Evolutionary conservation across 2,329 filamentous ascomycete species (phyloP).

Genomic region (Myriosclerotinia duriaeana): DNA sequence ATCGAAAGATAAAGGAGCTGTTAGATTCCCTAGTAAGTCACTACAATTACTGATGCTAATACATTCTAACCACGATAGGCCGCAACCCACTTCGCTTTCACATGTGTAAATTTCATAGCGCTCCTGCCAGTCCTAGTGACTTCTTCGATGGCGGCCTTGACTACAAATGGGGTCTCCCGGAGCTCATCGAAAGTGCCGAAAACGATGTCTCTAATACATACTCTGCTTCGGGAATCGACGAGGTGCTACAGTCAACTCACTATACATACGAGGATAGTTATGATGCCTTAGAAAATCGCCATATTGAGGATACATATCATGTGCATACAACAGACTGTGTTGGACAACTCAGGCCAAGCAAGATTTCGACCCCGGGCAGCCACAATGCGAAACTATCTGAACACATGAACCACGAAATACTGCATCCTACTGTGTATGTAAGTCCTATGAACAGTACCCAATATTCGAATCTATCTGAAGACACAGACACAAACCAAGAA

Average conservation of each 20-base stretch:
- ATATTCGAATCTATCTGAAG: background rate
- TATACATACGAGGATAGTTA: background rate
- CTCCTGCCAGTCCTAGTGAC: constrained; percentile 48
- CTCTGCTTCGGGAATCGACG: background rate
- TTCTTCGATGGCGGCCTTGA: constrained; percentile 49
- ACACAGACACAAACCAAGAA: background rate
- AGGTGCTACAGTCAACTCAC: background rate
- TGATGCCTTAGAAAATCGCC: background rate
- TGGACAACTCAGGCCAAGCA: background rate
- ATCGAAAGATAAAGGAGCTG: background rate
- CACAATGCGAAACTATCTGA: background rate
- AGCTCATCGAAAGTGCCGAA: background rate
- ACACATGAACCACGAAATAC: background rate
- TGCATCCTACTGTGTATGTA: constrained; percentile 14
- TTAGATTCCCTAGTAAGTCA: constrained; percentile 10
- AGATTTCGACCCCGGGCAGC: background rate
- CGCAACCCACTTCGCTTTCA: constrained; percentile 15
- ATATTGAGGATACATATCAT: background rate
- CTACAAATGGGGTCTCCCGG: constrained; percentile 41
- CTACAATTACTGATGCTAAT: background rate
- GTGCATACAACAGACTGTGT: constrained; percentile 12
- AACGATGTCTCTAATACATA: background rate
- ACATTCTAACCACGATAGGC: background rate
- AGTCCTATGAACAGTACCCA: background rate
- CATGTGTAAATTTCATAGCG: constrained; percentile 4